Percentiles rank a stretch among this genome's conserved stretches.
Conservation (phyloP, 768 basidiomycete species). For the Leccinum subgranulosum region DNA sequence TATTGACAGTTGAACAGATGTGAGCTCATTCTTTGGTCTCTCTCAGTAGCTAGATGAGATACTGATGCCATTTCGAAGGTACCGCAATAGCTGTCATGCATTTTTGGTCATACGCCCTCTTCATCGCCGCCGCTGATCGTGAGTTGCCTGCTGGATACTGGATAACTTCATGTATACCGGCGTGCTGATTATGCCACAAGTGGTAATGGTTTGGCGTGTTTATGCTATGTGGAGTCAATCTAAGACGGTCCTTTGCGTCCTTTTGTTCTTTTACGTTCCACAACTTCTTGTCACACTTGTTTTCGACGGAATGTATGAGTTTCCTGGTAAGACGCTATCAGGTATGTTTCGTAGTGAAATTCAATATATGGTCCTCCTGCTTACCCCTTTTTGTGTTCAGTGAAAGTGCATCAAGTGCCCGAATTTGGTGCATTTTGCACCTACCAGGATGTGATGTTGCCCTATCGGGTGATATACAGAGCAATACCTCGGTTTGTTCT, state of each 20-base stretch:
- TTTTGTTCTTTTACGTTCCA: neutral
- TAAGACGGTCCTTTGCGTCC: constrained; percentile 2
- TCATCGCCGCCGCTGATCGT: constrained; percentile 15
- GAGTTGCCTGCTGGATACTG: neutral
- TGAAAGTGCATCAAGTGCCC: neutral
- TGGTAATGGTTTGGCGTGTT: constrained; percentile 16
- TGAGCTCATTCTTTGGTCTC: neutral
- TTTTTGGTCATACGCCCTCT: constrained; percentile 12
- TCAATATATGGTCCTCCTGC: neutral
- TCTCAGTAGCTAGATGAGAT: neutral
- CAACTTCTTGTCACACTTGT: neutral
- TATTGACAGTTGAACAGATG: constrained; percentile 1
- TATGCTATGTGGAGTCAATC: constrained; percentile 16
- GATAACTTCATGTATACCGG: neutral
- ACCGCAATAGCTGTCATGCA: neutral
- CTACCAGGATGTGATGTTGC: neutral
- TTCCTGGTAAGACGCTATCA: neutral
- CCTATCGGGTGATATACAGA: neutral
- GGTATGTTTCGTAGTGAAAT: neutral
- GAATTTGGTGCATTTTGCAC: constrained; percentile 1
- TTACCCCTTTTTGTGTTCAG: neutral
- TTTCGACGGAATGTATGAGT: neutral
- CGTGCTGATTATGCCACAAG: neutral
- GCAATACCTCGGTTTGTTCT: constrained; percentile 2
- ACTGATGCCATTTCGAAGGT: neutral